Evolutionary conservation across 306 rosid species (phyloP).

Genomic region (Datisca glomerata): DNA sequence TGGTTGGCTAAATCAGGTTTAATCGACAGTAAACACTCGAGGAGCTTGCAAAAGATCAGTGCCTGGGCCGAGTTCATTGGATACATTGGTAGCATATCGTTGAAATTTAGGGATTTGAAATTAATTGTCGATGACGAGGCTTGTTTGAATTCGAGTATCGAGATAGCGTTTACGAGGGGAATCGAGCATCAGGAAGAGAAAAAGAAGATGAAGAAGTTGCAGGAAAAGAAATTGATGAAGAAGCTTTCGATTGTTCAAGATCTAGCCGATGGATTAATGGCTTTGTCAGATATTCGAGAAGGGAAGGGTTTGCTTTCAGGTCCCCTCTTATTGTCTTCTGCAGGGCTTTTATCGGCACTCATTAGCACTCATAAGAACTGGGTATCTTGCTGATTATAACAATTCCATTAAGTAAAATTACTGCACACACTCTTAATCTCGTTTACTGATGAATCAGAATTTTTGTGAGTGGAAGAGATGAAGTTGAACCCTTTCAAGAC

Average conservation of each 20-base stretch:
- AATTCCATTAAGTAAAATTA: too few species aligned
- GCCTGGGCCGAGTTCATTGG: slow-evolving; percentile 54
- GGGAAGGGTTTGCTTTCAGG: slow-evolving; percentile 45
- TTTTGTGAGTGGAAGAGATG: too few species aligned
- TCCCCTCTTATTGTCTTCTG: slow-evolving; percentile 42
- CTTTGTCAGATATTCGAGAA: slow-evolving; percentile 59
- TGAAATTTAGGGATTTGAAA: slow-evolving; percentile 52
- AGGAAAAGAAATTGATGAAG: slow-evolving; percentile 57
- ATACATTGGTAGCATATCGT: slow-evolving; percentile 32
- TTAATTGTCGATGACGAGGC: slow-evolving; percentile 37
- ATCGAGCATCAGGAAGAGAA: slow-evolving; percentile 23
- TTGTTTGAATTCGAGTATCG: slow-evolving; percentile 38
- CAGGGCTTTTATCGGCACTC: slow-evolving; percentile 69
- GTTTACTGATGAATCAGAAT: too few species aligned
- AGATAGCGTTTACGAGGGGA: slow-evolving; percentile 23
- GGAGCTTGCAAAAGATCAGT: slow-evolving; percentile 26
- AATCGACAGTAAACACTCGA: slow-evolving; percentile 30
- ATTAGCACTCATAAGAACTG: slow-evolving; percentile 88
- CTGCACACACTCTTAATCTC: too few species aligned
- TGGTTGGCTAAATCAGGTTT: slow-evolving; percentile 78
- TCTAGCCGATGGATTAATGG: slow-evolving; percentile 72
- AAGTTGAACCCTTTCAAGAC: too few species aligned
- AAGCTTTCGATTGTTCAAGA: slow-evolving; percentile 72
- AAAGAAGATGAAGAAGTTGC: slow-evolving; percentile 29
- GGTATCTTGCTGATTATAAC: slow-evolving; percentile 74